Evolutionary conservation across 1,284 basidiomycete species (phyloP), one percentile per base, ranked within the genome.

Genomic region (Irpex lacteus): DNA sequence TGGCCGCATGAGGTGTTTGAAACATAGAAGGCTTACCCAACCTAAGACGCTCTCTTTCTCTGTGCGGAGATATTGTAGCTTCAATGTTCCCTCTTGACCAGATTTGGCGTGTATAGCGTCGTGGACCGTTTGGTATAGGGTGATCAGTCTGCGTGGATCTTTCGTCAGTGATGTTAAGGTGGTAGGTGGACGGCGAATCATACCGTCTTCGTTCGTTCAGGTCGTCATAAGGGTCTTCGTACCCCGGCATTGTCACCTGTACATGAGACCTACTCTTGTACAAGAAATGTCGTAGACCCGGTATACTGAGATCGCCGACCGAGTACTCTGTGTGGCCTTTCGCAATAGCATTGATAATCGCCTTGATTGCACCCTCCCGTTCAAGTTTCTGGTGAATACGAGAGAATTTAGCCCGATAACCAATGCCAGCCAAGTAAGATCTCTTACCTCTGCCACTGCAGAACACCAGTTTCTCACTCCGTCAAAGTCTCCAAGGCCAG

Each of bases 231-330:
- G 92, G 90, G 36, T 91, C 91, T 70, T 96, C 94, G 75, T 90
- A 96, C 15, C 78, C 76, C 0, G 96, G 95, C 67, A 84, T 81
- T 0, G 95, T 98, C 38, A 97, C 83, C 74, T 98, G 97, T 18
- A 98, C 94, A 69, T 94, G 86, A 15, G 86, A 79, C 18, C 94
- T 85, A 18, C 92, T 94, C 78, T 98, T 98, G 81, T 98, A 98
- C 60, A 98, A 79, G 73, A 98, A 99, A 76, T 99, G 97, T 34
- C 93, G 85, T 32, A 99, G 77, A 0, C 96, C 96, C 1, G 95
- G 92, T 61, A 97, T 90, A 3, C 88, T 88, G 1, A 98, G 78
- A 53, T 91, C 89, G 2, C 85, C 82, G 19, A 87, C 87, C 5
- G 82, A 80, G 69, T 93, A 92, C 59, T 86, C 81, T 1, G 84